phyloP scores from a whole-genome alignment of 2,329 filamentous ascomycete species.

The Hirsutella thompsonii region DNA sequence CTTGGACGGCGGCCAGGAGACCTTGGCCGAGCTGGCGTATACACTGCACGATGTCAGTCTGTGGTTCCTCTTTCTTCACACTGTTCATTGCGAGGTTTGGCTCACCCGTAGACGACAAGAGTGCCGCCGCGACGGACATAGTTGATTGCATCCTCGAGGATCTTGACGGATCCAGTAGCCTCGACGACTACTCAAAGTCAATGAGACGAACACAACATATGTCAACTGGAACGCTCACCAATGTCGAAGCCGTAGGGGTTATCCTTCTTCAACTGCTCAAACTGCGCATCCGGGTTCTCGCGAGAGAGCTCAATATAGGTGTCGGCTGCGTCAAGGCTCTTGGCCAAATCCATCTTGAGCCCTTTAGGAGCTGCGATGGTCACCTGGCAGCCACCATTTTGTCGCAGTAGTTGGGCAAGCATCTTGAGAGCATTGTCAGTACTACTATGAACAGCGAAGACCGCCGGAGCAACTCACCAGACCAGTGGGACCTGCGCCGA shows the following conservation, averaged over 20 bases:
- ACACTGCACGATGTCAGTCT: slow-evolving; percentile 28
- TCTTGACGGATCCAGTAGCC: slow-evolving; percentile 55
- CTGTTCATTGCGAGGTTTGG: neutral
- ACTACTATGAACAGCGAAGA: no score
- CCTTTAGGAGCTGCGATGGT: slow-evolving; percentile 57
- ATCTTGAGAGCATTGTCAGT: slow-evolving; percentile 15
- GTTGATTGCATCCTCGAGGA: slow-evolving; percentile 58
- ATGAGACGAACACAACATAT: neutral
- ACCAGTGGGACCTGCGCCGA: slow-evolving; percentile 55
- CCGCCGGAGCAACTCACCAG: slow-evolving; percentile 25
- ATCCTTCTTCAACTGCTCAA: slow-evolving; percentile 46
- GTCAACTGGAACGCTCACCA: slow-evolving; percentile 18
- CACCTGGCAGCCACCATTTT: slow-evolving; percentile 57
- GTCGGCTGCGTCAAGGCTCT: slow-evolving; percentile 40
- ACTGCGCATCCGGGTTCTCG: slow-evolving; percentile 42
- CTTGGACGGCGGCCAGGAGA: slow-evolving; percentile 58
- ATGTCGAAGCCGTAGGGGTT: slow-evolving; percentile 66
- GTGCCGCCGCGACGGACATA: slow-evolving; percentile 61
- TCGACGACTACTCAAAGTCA: slow-evolving; percentile 38
- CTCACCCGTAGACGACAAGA: slow-evolving; percentile 52
- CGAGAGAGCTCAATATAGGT: slow-evolving; percentile 40
- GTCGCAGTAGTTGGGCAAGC: slow-evolving; percentile 48
- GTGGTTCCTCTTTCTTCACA: neutral
- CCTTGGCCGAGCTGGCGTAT: slow-evolving; percentile 47
- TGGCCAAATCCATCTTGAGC: slow-evolving; percentile 58